Evolutionary conservation across 257 asterid genomes (phyloP).

Genomic region (Solanum verrucosum): DNA sequence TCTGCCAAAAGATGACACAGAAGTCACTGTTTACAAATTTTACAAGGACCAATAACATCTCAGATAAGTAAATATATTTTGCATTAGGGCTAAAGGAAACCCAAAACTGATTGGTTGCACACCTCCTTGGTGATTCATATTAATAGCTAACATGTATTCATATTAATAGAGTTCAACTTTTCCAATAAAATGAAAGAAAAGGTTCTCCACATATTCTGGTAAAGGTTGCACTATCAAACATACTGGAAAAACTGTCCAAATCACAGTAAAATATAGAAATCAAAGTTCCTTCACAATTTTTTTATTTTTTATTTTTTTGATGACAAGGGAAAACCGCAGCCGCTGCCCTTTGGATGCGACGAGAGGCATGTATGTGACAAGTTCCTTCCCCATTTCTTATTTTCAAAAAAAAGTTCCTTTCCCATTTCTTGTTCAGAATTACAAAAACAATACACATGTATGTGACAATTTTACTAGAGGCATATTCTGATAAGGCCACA

Average conservation of each 20-base stretch:
- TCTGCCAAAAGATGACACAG: conserved; percentile 39
- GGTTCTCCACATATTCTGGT: not conserved
- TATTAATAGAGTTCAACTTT: not conserved
- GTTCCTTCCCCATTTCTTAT: not conserved
- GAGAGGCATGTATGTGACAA: too few relatives aligned
- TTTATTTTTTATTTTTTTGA: too few relatives aligned
- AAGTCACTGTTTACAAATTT: not conserved
- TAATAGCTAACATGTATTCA: not conserved
- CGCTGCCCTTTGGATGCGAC: too few relatives aligned
- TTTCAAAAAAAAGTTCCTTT: not conserved
- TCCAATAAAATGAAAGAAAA: not conserved
- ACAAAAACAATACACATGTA: not conserved
- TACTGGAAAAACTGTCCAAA: not conserved
- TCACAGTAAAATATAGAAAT: not conserved
- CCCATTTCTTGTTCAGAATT: not conserved
- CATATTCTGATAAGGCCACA: not conserved
- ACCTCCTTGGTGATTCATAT: not conserved
- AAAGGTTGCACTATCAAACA: not conserved
- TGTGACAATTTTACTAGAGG: not conserved
- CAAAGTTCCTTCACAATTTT: not conserved
- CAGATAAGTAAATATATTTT: not conserved
- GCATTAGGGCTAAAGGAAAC: not conserved
- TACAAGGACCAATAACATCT: not conserved
- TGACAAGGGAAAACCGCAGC: too few relatives aligned
- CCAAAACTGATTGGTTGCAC: not conserved